Evolutionary conservation across 2,329 filamentous ascomycete genomes (phyloP).

Genomic region (Paraconiothyrium brasiliense): DNA sequence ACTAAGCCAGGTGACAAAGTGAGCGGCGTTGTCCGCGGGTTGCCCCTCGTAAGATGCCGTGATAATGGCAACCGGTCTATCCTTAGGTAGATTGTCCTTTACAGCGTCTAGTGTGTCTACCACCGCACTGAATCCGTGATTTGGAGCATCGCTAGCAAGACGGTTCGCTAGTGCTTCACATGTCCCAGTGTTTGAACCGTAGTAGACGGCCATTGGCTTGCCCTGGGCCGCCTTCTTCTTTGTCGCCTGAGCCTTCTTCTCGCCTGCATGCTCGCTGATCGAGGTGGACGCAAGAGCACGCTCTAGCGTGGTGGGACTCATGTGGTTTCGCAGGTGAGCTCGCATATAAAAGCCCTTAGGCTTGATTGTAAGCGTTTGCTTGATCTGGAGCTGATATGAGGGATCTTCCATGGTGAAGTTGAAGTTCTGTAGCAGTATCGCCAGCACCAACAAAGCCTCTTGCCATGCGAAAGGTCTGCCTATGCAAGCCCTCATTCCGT

Average conservation of each 20-base stretch:
- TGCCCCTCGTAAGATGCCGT: slow-evolving; percentile 55
- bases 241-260: neutral
- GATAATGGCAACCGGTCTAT: slow-evolving; percentile 51
- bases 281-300: slow-evolving; percentile 6
- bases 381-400: slow-evolving; percentile 55
- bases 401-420: slow-evolving; percentile 56
- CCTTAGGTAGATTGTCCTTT: slow-evolving; percentile 45
- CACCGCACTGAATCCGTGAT: slow-evolving; percentile 49
- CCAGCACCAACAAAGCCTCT: slow-evolving; percentile 58
- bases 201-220: slow-evolving; percentile 49
- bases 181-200: slow-evolving; percentile 54
- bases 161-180: slow-evolving; percentile 54
- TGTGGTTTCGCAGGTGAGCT: slow-evolving; percentile 14
- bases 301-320: slow-evolving; percentile 13
- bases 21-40: slow-evolving; percentile 54
- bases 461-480: slow-evolving; percentile 65
- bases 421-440: slow-evolving; percentile 57
- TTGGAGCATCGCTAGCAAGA: slow-evolving; percentile 46
- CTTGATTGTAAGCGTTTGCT: slow-evolving; percentile 46
- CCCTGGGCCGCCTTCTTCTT: slow-evolving; percentile 31
- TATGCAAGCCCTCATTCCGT: slow-evolving; percentile 63
- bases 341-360: slow-evolving; percentile 48
- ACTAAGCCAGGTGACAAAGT: slow-evolving; percentile 54
- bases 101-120: slow-evolving; percentile 48
- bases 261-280: slow-evolving; percentile 1